Conservation (phyloP, 805 yeast genomes). For the Lachancea fermentati region DNA sequence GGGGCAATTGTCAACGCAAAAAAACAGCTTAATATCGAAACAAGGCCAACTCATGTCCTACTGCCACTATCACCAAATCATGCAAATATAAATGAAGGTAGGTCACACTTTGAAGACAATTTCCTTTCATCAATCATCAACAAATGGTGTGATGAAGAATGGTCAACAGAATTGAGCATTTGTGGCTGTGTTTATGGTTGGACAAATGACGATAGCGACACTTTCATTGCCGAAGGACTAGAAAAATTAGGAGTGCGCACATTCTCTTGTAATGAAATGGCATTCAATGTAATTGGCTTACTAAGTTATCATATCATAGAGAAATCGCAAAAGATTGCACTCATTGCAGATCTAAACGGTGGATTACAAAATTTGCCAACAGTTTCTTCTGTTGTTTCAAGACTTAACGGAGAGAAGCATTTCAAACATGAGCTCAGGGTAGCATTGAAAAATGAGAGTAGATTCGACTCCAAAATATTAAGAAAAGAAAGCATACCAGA, state of each 20-base stretch:
- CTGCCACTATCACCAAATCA: slow-evolving; percentile 85
- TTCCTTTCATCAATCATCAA: slow-evolving; percentile 84
- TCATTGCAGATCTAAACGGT: slow-evolving; percentile 92
- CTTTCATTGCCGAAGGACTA: slow-evolving; percentile 79
- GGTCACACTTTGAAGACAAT: slow-evolving; percentile 82
- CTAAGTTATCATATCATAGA: slow-evolving; percentile 73
- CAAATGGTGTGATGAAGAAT: slow-evolving; percentile 86
- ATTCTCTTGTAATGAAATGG: slow-evolving; percentile 94
- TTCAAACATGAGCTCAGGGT: not conserved
- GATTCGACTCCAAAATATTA: slow-evolving; percentile 13
- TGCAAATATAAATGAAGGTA: slow-evolving; percentile 39
- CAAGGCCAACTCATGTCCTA: slow-evolving; percentile 84
- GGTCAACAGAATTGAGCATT: slow-evolving; percentile 74
- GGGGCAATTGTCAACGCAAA: slow-evolving; percentile 71
- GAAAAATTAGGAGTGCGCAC: slow-evolving; percentile 88
- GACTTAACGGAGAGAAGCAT: slow-evolving; percentile 41
- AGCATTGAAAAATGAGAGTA: not conserved
- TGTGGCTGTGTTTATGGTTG: slow-evolving; percentile 77
- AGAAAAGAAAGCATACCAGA: slow-evolving; percentile 36
- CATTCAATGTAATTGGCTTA: slow-evolving; percentile 87
- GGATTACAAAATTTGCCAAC: slow-evolving; percentile 81
- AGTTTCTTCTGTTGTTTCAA: slow-evolving; percentile 53
- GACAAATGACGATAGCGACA: slow-evolving; percentile 70
- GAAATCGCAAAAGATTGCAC: slow-evolving; percentile 80
- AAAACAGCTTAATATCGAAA: slow-evolving; percentile 49